phyloP scores from a whole-genome alignment of 2,329 filamentous ascomycete species.

The Purpureocillium lavendulum region DNA sequence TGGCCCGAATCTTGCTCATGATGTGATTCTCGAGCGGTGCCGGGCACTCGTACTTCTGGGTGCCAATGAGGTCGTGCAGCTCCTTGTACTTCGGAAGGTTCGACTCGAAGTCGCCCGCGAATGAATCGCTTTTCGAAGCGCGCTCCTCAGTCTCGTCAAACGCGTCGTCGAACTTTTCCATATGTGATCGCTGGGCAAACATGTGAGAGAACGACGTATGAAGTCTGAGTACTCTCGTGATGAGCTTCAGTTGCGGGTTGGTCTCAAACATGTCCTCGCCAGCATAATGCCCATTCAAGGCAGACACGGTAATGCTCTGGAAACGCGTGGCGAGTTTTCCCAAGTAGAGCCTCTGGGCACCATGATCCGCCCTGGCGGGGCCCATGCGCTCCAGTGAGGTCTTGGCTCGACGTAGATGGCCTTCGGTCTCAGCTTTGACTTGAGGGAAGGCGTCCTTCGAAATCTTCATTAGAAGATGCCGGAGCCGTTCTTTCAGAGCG shows the following conservation, averaged over 20 bases:
- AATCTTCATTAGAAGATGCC: slow-evolving; percentile 28
- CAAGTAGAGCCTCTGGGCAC: slow-evolving; percentile 25
- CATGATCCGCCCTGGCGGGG: slow-evolving; percentile 13
- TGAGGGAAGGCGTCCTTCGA: slow-evolving; percentile 29
- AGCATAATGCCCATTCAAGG: slow-evolving; percentile 27
- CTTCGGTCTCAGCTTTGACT: slow-evolving; percentile 21
- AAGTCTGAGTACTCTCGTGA: slow-evolving; percentile 27
- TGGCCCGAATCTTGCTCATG: slow-evolving; percentile 15
- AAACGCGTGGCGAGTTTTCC: slow-evolving; percentile 23
- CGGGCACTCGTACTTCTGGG: not conserved
- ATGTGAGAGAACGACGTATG: slow-evolving; percentile 25
- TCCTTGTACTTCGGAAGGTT: slow-evolving; percentile 2
- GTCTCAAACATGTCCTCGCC: slow-evolving; percentile 19
- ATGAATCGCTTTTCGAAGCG: too few species aligned
- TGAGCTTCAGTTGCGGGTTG: slow-evolving; percentile 19
- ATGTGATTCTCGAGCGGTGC: not conserved
- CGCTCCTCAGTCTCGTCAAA: slow-evolving; percentile 4
- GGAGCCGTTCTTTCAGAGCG: slow-evolving; percentile 25
- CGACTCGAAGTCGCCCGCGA: too few species aligned
- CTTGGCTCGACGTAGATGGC: slow-evolving; percentile 6
- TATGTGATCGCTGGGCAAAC: slow-evolving; percentile 17
- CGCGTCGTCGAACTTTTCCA: slow-evolving; percentile 3
- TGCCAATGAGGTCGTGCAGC: slow-evolving; percentile 2
- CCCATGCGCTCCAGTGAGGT: slow-evolving; percentile 20
- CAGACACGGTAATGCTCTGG: slow-evolving; percentile 15